Evolutionary conservation across 495 filamentous ascomycete species (phyloP).

Genomic region (Aspergillus carlsbadensis): DNA sequence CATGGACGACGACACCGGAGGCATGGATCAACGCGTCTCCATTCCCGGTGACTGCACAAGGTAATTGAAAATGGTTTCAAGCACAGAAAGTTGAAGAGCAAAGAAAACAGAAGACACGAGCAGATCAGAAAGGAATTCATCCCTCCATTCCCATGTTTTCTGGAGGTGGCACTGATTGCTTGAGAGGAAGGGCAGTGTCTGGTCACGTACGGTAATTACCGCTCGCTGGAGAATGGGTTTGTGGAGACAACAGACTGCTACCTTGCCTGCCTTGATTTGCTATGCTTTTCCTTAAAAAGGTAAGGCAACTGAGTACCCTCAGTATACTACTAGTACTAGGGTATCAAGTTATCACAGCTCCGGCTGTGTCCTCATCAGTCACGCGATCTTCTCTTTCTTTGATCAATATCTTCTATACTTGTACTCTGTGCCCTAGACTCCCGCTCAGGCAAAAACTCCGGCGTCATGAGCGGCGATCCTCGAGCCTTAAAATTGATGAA

Average conservation of each 20-base stretch:
- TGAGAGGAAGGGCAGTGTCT: not conserved
- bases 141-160: slow-evolving; percentile 13
- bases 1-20: slow-evolving; percentile 15
- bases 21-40: slow-evolving; percentile 44
- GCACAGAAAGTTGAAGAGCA: not conserved
- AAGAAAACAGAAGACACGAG: not conserved
- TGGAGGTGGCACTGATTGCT: not conserved
- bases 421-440: no score
- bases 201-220: slow-evolving; percentile 24
- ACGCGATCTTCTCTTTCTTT: not conserved
- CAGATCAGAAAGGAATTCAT: slow-evolving; percentile 9
- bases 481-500: not conserved
- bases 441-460: no score
- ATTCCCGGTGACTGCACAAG: slow-evolving; percentile 21
- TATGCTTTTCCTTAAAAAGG: not conserved
- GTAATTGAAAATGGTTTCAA: not conserved
- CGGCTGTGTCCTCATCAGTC: not conserved
- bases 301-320: no score
- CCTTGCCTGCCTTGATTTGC: not conserved
- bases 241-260: slow-evolving; percentile 9
- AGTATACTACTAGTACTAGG: no score
- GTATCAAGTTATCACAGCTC: not conserved
- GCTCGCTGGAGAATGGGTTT: not conserved
- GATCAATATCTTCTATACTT: no score
- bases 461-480: not conserved